Conservation (phyloP, 208 protist species). For the Crithidia sp. region DNA sequence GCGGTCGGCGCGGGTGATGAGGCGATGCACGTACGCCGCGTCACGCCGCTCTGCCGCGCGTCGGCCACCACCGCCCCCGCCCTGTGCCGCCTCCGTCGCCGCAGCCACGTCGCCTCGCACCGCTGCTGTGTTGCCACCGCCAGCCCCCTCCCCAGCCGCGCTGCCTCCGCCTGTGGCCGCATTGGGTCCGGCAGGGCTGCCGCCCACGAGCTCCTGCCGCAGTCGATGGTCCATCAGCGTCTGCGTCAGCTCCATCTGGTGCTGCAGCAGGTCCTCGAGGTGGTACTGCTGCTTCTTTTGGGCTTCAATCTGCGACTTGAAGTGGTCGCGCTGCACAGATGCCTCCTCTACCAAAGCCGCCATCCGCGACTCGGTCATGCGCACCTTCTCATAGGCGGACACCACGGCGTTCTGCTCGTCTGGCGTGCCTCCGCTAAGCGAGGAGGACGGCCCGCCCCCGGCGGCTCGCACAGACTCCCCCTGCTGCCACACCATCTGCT, state of each 20-base stretch:
- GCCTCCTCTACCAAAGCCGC: slow-evolving; percentile 76
- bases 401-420: slow-evolving; percentile 56
- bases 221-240: slow-evolving; percentile 36
- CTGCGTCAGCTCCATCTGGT: slow-evolving; percentile 78
- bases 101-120: background rate
- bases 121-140: background rate
- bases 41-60: slow-evolving; percentile 34
- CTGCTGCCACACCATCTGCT: slow-evolving; percentile 8
- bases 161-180: background rate
- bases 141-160: background rate
- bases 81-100: no score
- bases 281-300: slow-evolving; percentile 45
- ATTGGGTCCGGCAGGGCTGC: background rate
- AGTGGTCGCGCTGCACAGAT: slow-evolving; percentile 75
- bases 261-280: slow-evolving; percentile 65
- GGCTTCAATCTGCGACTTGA: slow-evolving; percentile 63
- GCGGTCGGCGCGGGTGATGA: slow-evolving; percentile 68
- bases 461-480: background rate
- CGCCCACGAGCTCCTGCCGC: slow-evolving; percentile 14
- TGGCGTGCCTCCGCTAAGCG: slow-evolving; percentile 6
- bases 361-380: slow-evolving; percentile 71
- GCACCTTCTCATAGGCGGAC: slow-evolving; percentile 68
- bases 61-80: background rate
- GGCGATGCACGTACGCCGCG: slow-evolving; percentile 56
- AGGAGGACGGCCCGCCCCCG: background rate